phyloP scores from a whole-genome alignment of 176 grass and related monocot genomes.

The Puccinellia tenuiflora region DNA sequence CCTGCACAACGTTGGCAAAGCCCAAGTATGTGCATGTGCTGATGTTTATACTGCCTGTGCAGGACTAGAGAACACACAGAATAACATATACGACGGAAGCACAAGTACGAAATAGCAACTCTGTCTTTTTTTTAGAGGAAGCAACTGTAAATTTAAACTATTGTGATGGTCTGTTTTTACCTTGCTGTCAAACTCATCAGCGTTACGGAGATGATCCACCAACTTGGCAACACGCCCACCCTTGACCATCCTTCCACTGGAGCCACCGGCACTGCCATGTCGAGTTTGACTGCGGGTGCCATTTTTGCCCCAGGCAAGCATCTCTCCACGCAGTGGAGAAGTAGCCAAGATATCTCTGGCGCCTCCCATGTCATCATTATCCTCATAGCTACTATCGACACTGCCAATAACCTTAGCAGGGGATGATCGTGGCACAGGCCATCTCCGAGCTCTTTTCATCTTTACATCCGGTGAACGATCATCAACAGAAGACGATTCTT shows the following conservation, averaged over 20 bases:
- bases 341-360: constrained; percentile 48
- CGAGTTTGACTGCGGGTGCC: constrained; percentile 67
- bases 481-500: constrained; percentile 72
- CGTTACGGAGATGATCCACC: constrained; percentile 52
- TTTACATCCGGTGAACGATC: constrained; percentile 62
- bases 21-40: not conserved
- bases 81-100: not conserved
- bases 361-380: constrained; percentile 50
- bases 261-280: constrained; percentile 55
- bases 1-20: not conserved
- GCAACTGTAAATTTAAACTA: not conserved
- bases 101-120: not conserved
- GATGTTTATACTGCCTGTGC: not conserved
- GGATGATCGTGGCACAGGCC: constrained; percentile 47
- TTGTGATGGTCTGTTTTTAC: constrained; percentile 18
- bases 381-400: constrained; percentile 39
- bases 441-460: constrained; percentile 61
- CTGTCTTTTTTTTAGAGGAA: not conserved
- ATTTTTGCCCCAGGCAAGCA: constrained; percentile 90
- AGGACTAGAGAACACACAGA: not conserved
- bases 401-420: constrained; percentile 40
- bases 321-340: constrained; percentile 69
- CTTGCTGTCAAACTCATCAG: constrained; percentile 60
- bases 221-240: constrained; percentile 62
- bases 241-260: constrained; percentile 50